Evolutionary conservation across 225 moss, liverwort and hornwort species (phyloP).

Genomic region (Ulota crispa): DNA sequence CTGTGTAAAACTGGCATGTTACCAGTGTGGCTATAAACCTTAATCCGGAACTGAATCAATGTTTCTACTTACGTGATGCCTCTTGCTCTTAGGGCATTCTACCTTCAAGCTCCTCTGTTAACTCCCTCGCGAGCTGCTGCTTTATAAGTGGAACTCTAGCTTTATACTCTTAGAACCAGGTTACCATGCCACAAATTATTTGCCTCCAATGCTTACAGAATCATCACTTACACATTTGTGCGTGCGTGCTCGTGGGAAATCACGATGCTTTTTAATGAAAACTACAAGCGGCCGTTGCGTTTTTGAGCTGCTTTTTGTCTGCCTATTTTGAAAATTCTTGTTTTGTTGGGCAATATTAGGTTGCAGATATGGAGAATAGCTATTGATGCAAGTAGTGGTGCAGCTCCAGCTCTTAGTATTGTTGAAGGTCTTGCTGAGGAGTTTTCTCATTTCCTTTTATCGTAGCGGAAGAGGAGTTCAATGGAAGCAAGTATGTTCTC

Average conservation of each 20-base stretch:
- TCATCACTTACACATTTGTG: neutral
- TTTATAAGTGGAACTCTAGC: too few species aligned
- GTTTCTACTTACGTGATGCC: neutral
- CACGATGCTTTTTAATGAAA: neutral
- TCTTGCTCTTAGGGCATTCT: neutral
- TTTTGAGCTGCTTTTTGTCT: conserved; percentile 1
- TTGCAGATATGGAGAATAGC: conserved; percentile 90
- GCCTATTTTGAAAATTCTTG: conserved; percentile 2
- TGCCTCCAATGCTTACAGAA: neutral
- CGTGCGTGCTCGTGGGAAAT: neutral
- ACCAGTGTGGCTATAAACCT: too few species aligned
- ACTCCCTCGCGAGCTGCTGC: neutral
- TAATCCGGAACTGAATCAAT: too few species aligned
- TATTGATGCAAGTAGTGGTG: conserved; percentile 68
- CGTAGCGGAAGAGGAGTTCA: conserved; percentile 74
- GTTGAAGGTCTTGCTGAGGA: conserved; percentile 73
- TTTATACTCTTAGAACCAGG: neutral
- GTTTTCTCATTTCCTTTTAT: conserved; percentile 59
- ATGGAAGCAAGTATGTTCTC: conserved; percentile 74
- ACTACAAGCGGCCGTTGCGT: neutral
- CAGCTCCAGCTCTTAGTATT: conserved; percentile 77
- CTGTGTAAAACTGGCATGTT: too few species aligned
- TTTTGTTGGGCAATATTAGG: conserved; percentile 45
- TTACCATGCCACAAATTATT: too few species aligned
- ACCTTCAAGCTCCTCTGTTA: neutral